Percentiles rank a stretch among this genome's conserved stretches.
These are phyloP conservation scores for Byssoonygena ceratinophila DNA, from an alignment of 2,329 filamentous ascomycete genomes.

Conservation along the genomic window DNA sequence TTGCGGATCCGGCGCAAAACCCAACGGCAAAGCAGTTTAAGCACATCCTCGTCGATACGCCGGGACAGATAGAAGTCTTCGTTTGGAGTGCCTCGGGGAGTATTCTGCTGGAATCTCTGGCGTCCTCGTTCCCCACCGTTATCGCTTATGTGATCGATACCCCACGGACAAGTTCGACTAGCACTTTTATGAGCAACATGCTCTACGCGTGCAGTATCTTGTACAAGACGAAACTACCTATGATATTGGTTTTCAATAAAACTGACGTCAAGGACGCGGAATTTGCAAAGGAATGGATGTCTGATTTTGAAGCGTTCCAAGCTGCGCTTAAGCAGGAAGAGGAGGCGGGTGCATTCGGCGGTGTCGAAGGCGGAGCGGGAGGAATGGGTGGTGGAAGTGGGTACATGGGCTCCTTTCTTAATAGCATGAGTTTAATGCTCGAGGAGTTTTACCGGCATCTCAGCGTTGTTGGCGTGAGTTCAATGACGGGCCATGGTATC, in stretches of 20 bases:
- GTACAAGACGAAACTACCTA: constrained; percentile 96
- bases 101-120: constrained; percentile 84
- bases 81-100: constrained; percentile 95
- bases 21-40: constrained; percentile 50
- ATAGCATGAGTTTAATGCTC: constrained; percentile 95
- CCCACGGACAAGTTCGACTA: constrained; percentile 80
- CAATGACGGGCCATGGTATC: constrained; percentile 82
- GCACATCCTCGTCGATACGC: constrained; percentile 87
- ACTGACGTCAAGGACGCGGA: constrained; percentile 85
- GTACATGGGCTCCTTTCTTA: constrained; percentile 91
- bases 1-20: constrained; percentile 46
- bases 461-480: constrained; percentile 83
- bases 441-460: constrained; percentile 96
- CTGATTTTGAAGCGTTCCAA: constrained; percentile 94
- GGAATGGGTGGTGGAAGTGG: constrained; percentile 63
- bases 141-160: constrained; percentile 98
- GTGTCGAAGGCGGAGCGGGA: constrained; percentile 56
- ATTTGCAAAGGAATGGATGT: constrained; percentile 99
- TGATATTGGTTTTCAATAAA: constrained; percentile 99
- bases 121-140: constrained; percentile 89
- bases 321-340: constrained; percentile 72
- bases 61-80: constrained; percentile 96
- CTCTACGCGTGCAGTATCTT: constrained; percentile 96
- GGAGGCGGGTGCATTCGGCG: constrained; percentile 62
- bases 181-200: constrained; percentile 99